Evolutionary conservation across 768 basidiomycete genomes (phyloP).

Genomic region (Phylloporus sp.): DNA sequence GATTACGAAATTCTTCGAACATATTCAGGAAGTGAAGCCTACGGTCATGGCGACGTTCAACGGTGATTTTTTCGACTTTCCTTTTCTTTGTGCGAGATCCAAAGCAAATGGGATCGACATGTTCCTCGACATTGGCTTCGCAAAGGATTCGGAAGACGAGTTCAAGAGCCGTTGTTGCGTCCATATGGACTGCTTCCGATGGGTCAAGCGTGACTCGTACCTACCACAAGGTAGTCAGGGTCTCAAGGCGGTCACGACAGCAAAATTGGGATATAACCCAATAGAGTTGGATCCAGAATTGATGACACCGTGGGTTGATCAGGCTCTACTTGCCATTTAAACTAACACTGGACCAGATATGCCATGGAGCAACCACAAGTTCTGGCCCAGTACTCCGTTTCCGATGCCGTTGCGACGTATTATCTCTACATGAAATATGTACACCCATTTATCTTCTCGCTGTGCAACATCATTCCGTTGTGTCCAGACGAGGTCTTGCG

Average conservation of each 20-base stretch:
- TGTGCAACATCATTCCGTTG: slow-evolving; percentile 98
- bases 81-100: slow-evolving; percentile 84
- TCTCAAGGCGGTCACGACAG: slow-evolving; percentile 93
- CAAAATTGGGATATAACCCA: slow-evolving; percentile 94
- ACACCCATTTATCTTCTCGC: slow-evolving; percentile 97
- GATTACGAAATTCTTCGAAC: slow-evolving; percentile 86
- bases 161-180: slow-evolving; percentile 89
- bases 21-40: slow-evolving; percentile 89
- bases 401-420: slow-evolving; percentile 99
- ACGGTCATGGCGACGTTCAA: slow-evolving; percentile 98
- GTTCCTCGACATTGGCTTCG: slow-evolving; percentile 92
- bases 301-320: slow-evolving; percentile 87
- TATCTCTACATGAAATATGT: slow-evolving; percentile 99
- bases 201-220: slow-evolving; percentile 99
- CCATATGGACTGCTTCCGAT: slow-evolving; percentile 99
- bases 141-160: slow-evolving; percentile 88
- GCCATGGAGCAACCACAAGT: slow-evolving; percentile 93
- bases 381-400: slow-evolving; percentile 96
- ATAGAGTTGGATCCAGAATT: slow-evolving; percentile 97
- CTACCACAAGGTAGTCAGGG: slow-evolving; percentile 98
- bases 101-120: slow-evolving; percentile 91
- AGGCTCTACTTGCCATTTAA: neutral
- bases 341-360: slow-evolving; percentile 51
- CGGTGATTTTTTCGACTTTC: slow-evolving; percentile 99
- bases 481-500: slow-evolving; percentile 94